A percentile compares a stretch with the other conserved stretches of the same genome.
phyloP scores from a whole-genome alignment of 768 basidiomycete genomes.

The Rhodotorula diobovata region DNA sequence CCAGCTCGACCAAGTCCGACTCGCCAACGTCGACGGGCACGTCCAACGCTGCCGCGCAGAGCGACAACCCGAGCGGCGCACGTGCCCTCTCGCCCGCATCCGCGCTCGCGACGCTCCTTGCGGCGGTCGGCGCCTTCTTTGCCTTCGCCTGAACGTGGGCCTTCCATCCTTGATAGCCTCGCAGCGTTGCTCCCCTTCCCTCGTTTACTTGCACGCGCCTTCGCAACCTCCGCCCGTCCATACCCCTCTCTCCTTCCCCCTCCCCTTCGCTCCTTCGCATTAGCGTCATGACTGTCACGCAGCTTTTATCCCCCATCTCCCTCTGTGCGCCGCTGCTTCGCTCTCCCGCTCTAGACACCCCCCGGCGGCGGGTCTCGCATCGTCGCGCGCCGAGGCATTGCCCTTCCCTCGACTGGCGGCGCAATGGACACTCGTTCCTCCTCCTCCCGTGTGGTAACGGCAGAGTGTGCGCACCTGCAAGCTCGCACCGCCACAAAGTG shows the following conservation, averaged over 20 bases:
- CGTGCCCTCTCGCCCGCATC: background rate
- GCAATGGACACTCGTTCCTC: conserved; percentile 10
- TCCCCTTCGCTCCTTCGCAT: conserved; percentile 2
- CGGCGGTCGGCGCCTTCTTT: background rate
- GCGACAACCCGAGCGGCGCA: background rate
- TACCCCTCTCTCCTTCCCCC: background rate
- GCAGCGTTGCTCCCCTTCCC: background rate
- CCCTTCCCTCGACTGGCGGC: background rate
- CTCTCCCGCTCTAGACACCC: too few relatives aligned
- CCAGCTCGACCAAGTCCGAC: background rate
- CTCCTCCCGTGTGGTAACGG: too few relatives aligned
- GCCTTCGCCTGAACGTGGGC: background rate
- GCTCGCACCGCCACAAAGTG: too few relatives aligned
- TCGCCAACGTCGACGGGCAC: background rate
- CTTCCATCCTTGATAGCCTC: background rate
- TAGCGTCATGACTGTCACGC: background rate
- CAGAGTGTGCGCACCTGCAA: too few relatives aligned
- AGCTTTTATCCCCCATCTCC: too few relatives aligned
- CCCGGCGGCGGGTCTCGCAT: too few relatives aligned
- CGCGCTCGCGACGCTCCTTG: background rate
- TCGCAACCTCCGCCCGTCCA: too few relatives aligned
- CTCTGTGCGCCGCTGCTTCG: background rate
- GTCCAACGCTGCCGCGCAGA: background rate
- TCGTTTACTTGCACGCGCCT: background rate
- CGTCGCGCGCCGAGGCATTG: background rate